These are phyloP conservation scores for Asterophora parasitica DNA, from an alignment of 768 basidiomycete genomes.

Conservation along the genomic window DNA sequence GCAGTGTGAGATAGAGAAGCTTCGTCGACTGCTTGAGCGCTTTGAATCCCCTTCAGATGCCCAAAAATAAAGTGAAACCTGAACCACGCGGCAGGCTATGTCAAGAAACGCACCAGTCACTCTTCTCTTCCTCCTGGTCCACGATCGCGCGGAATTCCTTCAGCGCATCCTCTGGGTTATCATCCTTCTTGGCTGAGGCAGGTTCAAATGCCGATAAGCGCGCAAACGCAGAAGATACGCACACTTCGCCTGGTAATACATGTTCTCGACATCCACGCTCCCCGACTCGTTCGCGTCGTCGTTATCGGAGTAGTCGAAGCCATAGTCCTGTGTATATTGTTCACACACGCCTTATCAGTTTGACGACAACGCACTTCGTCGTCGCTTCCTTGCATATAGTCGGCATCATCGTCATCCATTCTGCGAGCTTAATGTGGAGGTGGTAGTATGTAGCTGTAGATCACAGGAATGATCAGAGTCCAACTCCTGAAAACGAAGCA, in stretches of 20 bases:
- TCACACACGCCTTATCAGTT: conserved; percentile 6
- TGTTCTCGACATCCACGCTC: conserved; percentile 90
- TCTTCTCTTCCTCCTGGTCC: conserved; percentile 85
- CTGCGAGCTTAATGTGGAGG: conserved; percentile 9
- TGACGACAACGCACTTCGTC: conserved; percentile 57
- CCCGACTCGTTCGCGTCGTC: conserved; percentile 78
- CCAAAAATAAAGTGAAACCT: conserved; percentile 1
- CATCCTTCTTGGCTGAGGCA: conserved; percentile 80
- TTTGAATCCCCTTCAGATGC: conserved; percentile 85
- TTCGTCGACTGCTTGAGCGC: conserved; percentile 97
- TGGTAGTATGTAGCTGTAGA: conserved; percentile 4
- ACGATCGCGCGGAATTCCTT: conserved; percentile 88
- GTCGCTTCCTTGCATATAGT: conserved; percentile 88
- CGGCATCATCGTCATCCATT: conserved; percentile 94
- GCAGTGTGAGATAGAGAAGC: conserved; percentile 75
- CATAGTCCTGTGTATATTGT: conserved; percentile 66
- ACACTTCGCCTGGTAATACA: conserved; percentile 99
- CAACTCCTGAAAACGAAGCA: not conserved
- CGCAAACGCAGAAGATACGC: conserved; percentile 21
- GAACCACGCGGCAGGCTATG: not conserved
- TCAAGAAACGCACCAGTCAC: conserved; percentile 70
- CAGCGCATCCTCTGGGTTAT: conserved; percentile 86
- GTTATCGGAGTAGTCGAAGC: conserved; percentile 93
- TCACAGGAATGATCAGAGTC: conserved; percentile 1
- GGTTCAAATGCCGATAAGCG: conserved; percentile 6